These are phyloP conservation scores for Arabidopsis hybrid DNA, from an alignment of 441 rosid species.

Conservation along the genomic window DNA sequence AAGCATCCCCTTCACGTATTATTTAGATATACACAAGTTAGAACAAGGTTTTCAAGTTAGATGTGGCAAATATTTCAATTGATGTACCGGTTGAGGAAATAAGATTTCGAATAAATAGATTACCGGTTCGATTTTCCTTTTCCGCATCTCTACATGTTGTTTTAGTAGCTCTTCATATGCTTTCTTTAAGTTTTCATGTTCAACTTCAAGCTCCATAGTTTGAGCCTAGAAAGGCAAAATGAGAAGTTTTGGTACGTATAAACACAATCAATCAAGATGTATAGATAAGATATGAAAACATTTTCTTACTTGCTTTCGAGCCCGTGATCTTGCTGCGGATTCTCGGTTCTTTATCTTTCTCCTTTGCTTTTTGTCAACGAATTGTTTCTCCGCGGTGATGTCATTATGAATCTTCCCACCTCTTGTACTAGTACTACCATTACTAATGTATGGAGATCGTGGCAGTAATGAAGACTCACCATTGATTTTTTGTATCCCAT, in stretches of 20 bases:
- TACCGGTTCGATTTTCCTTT: conserved; percentile 74
- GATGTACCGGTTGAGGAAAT: neutral
- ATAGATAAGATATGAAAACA: neutral
- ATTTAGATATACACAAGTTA: conserved; percentile 27
- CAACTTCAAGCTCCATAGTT: conserved; percentile 76
- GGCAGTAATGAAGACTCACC: conserved; percentile 75
- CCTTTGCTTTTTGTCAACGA: conserved; percentile 76
- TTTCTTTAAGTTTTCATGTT: conserved; percentile 68
- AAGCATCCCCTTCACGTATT: conserved; percentile 59
- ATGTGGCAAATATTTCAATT: neutral
- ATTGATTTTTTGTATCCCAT: conserved; percentile 68
- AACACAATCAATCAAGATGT: neutral
- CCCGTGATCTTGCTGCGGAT: conserved; percentile 92
- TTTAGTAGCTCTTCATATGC: conserved; percentile 60
- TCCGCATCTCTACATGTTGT: conserved; percentile 61
- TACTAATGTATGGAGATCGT: conserved; percentile 64
- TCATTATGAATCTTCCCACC: conserved; percentile 55
- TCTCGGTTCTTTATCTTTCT: conserved; percentile 96
- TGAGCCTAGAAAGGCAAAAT: conserved; percentile 57
- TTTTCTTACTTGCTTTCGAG: conserved; percentile 84
- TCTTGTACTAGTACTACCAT: conserved; percentile 53
- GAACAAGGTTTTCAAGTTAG: neutral
- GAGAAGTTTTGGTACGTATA: neutral
- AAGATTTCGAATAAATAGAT: neutral
- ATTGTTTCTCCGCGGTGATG: conserved; percentile 57